These are phyloP conservation scores for Monosporascus sp. DNA, from an alignment of 2,329 filamentous ascomycete species.

Conservation along the genomic window DNA sequence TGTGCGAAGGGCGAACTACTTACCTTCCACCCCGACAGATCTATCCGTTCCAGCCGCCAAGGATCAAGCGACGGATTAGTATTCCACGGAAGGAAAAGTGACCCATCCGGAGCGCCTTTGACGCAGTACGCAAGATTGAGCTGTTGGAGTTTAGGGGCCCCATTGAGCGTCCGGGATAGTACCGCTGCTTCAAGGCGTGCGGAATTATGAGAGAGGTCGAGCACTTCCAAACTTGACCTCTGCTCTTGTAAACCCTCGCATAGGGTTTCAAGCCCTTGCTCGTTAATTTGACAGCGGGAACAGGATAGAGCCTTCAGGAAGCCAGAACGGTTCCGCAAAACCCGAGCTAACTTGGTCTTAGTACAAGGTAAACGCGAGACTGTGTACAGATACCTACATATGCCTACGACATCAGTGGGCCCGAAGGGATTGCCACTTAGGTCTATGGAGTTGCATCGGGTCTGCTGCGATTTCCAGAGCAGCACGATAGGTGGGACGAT, in stretches of 20 bases:
- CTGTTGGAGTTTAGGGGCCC: constrained; percentile 38
- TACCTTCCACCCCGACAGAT: constrained; percentile 51
- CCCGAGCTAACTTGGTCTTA: constrained; percentile 17
- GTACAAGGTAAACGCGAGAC: not conserved
- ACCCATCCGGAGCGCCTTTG: constrained; percentile 38
- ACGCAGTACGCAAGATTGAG: constrained; percentile 48
- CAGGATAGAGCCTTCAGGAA: constrained; percentile 45
- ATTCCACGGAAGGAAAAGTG: constrained; percentile 41
- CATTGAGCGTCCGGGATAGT: constrained; percentile 38
- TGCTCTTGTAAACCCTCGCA: constrained; percentile 44
- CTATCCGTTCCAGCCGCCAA: constrained; percentile 48
- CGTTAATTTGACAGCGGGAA: constrained; percentile 46
- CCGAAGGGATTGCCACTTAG: constrained; percentile 46
- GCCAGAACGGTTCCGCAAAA: constrained; percentile 26
- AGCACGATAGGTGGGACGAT: constrained; percentile 45
- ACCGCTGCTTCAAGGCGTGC: constrained; percentile 45
- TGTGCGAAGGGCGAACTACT: constrained; percentile 9
- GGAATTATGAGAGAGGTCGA: constrained; percentile 50
- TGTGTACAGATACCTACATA: constrained; percentile 32
- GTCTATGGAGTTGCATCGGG: constrained; percentile 45
- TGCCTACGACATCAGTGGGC: constrained; percentile 41
- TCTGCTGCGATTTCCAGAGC: constrained; percentile 41
- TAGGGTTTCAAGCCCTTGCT: constrained; percentile 41
- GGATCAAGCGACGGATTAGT: constrained; percentile 27
- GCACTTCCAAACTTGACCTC: constrained; percentile 37